Base-by-base conservation (phyloP, 1,284 basidiomycete genomes). In the Boletus calvinii region DNA sequence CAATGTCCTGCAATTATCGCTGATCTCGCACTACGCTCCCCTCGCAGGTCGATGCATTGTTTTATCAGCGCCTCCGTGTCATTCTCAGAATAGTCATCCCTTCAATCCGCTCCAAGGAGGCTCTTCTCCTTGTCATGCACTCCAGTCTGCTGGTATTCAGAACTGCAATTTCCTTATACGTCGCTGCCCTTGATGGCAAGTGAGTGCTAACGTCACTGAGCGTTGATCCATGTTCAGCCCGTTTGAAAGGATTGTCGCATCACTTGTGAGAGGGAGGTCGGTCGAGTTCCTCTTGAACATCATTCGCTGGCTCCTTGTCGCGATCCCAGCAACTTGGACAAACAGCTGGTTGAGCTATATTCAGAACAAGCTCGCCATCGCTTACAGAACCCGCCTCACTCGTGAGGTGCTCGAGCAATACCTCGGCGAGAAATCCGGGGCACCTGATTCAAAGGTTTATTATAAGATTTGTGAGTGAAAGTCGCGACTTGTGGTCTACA, bases 321-420 rank as follows among this genome's bases (percentile, higher is more conserved):
- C 95, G n/a, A 84, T 98, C 48, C 94, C 94, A 0, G 93, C 94
- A 2, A 98, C 95, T 26, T 96, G 94, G 81, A 95, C 92, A 29
- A 99, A 99, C 69, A 94, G 92, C 58, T 96, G 94, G 91, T 80
- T 98, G 45, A 89, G 87, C 59, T 98, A 92, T 67, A 81, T 98
- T 15, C 95, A 98, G 70, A 94, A 85, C 69, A 96, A 97, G 71
- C 81, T 99, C 12, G 89, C 93, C 0, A 85, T 98, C 39, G 92
- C 93, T 1, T 98, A 97, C 69, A 83, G 96, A 17, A 93, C 92
- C 0, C 81, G 94, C 56, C 75, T 98, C 35, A 98, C 95, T 0
- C 77, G 84, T 43, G 83, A 90, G 59, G 87, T 95, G 1, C 82
- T 98, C 74, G 79, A 82, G 47, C 81, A 86, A 60, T 98, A 99